Base-by-base conservation (phyloP, 495 filamentous ascomycete species). In the Aspergillus taichungensis region DNA sequence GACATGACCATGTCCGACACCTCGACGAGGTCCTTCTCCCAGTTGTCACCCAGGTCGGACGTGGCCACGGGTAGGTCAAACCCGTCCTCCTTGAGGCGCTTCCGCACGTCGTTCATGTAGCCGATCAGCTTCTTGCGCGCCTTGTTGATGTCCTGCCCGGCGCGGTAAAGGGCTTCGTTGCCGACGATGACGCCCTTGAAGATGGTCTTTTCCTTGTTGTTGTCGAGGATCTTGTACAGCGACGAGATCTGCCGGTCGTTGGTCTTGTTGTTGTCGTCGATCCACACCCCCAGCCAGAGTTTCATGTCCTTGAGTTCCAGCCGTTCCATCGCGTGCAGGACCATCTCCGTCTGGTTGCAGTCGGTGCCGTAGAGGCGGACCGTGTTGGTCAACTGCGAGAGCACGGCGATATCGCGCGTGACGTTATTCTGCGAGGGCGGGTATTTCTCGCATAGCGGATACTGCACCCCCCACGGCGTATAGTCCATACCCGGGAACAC, bases 401-500 rank as follows among this genome's bases (percentile, higher is more conserved):
- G 77, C 8, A 95, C 83, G 18, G 92, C 92, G 42, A 98, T 66
- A 55, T 98, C 92, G 33, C 85, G 78, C 6, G 92, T 98, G 53
- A 98, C 74, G 54, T 96, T 95, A 67, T 96, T 94, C 60, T 95
- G 92, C 4, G 78, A 85, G 0, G 91, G 85, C 5, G 86, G 85
- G 55, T 82, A 75, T 44, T 72, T 69, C 33, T 91, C 50, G 65
- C 92, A 98, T 3, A 83, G 82, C 7, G 92, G 92, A 53, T 91
- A 95, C 56, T 95, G 88, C 0, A 87, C 79, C 56, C 90, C 85
- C 62, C 91, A 78, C 0, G 92, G 89, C 0, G 91, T 97, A 58
- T 98, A 98, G 63, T 95, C 92, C 51, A 98, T 84, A n/a, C 89
- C 92, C 0, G 88, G 87, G 59, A 98, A 96, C 8, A 97, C 90